Evolutionary conservation across 257 asterid genomes (phyloP).

Genomic region (Cinchona pubescens): DNA sequence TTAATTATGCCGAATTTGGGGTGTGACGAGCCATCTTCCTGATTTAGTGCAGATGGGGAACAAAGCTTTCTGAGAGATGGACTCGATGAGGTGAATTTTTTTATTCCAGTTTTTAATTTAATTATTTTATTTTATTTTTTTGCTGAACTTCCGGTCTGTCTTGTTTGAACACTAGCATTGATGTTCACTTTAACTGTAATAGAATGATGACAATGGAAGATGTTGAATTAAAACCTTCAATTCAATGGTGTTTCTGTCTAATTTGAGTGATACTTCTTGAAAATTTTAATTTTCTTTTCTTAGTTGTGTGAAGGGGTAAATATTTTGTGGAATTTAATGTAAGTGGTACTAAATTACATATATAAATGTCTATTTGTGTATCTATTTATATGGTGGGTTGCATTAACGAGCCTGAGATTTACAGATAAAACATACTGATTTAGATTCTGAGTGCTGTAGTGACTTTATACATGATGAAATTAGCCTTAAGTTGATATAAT

Average conservation of each 20-base stretch:
- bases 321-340: too few relatives aligned
- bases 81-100: conserved; percentile 61
- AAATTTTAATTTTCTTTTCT: too few relatives aligned
- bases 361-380: not conserved
- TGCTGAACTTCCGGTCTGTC: not conserved
- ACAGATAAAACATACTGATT: not conserved
- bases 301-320: too few relatives aligned
- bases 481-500: not conserved
- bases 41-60: conserved; percentile 68
- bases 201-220: too few relatives aligned
- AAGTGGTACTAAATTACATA: not conserved
- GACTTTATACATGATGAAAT: not conserved
- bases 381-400: not conserved
- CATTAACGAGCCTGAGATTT: too few relatives aligned
- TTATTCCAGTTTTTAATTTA: too few relatives aligned
- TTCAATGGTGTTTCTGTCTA: not conserved
- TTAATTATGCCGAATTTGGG: too few relatives aligned
- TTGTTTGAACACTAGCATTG: too few relatives aligned
- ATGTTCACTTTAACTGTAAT: too few relatives aligned
- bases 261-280: not conserved
- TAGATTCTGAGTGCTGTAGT: not conserved
- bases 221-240: not conserved
- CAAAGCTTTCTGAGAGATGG: conserved; percentile 60
- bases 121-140: too few relatives aligned
- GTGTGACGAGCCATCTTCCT: conserved; percentile 45